Base-by-base conservation (phyloP, 1,139 yeast genomes). In the Suhomyces yuchorum region DNA sequence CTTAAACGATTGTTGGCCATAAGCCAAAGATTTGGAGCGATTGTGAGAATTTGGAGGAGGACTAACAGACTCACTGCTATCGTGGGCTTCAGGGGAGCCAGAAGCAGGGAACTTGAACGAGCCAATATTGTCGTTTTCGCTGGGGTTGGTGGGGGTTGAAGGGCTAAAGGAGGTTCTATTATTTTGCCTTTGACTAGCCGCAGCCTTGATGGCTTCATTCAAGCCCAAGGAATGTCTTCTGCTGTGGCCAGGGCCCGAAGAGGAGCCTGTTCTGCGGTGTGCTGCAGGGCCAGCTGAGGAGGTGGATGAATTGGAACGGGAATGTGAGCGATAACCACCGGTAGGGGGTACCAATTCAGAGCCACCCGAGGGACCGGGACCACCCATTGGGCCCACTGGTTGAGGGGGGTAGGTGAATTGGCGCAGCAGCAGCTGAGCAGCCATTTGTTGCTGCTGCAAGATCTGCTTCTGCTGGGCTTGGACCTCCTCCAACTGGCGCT, bases 171-270 rank as follows among this genome's bases (percentile, higher is more conserved):
- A 62, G 28, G 66, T 59, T 54, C 71, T 62, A 51, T 73, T 75
- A 26, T 66, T 65, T 66, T 90, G 96, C 43, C 91, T 92, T 54
- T 75, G 80, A 59, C 82, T 83, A 8, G 97, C 97, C 14, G 99
- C 99, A 4, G 98, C 98, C 57, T 87, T 85, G 59, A 89, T 92
- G n/a, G 99, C 99, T 67, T 93, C 99, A 50, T 86, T 86, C 50
- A 93, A 75, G 2, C 96, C 98, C 52, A 93, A 72, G 0, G 97
- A 91, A 63, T 93, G 99, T 66, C 99, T 82, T 70, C 99, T 83
- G 43, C 78, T 75, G 63, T 93, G 99, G 35, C 97, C 97, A 23
- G 59, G 49, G 32, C 62, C 61, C 14, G 68, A 57, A 17, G 67
- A 59, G 12, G 74, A 67, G 9, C 73, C 75, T 3, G 78, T 69